Evolutionary conservation across 2,329 filamentous ascomycete species (phyloP).

Genomic region (Fusarium multiceps): DNA sequence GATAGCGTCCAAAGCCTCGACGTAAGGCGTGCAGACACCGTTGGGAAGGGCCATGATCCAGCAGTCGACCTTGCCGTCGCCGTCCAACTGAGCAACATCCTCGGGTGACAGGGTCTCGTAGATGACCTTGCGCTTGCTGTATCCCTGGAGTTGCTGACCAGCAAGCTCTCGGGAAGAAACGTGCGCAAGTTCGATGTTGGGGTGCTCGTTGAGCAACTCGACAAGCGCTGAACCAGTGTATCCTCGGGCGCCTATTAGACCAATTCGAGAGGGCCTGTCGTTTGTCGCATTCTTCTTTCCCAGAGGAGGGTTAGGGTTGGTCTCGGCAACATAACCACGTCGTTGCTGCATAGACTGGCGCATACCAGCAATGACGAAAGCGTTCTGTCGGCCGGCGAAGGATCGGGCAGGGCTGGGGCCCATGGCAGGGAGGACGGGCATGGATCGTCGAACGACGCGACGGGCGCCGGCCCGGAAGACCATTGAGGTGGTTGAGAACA

Average conservation of each 20-base stretch:
- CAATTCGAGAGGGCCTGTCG: conserved; percentile 80
- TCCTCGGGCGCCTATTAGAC: conserved; percentile 89
- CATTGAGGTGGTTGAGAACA: conserved; percentile 11
- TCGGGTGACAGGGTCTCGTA: conserved; percentile 93
- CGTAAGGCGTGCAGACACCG: conserved; percentile 91
- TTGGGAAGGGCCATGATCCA: conserved; percentile 99
- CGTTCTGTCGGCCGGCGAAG: conserved; percentile 7
- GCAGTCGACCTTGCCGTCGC: conserved; percentile 86
- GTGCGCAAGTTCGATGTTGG: conserved; percentile 87
- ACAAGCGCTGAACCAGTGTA: conserved; percentile 95
- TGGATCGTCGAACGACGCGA: conserved; percentile 10
- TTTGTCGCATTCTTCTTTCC: conserved; percentile 90
- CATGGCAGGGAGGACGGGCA: conserved; percentile 7
- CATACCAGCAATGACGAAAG: not conserved
- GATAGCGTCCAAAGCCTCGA: conserved; percentile 77
- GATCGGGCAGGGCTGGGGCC: conserved; percentile 4
- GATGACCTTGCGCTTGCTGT: conserved; percentile 88
- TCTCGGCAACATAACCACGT: conserved; percentile 51
- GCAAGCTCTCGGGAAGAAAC: conserved; percentile 94
- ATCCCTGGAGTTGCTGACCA: conserved; percentile 88
- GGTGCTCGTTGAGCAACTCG: conserved; percentile 86
- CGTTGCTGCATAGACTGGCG: conserved; percentile 6
- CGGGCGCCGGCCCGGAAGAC: conserved; percentile 5
- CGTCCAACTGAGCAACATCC: conserved; percentile 83
- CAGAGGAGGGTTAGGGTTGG: conserved; percentile 82